Evolutionary conservation across 352 stramenopile genomes (phyloP).

Genomic region (Halophytophthora polymorphica): DNA sequence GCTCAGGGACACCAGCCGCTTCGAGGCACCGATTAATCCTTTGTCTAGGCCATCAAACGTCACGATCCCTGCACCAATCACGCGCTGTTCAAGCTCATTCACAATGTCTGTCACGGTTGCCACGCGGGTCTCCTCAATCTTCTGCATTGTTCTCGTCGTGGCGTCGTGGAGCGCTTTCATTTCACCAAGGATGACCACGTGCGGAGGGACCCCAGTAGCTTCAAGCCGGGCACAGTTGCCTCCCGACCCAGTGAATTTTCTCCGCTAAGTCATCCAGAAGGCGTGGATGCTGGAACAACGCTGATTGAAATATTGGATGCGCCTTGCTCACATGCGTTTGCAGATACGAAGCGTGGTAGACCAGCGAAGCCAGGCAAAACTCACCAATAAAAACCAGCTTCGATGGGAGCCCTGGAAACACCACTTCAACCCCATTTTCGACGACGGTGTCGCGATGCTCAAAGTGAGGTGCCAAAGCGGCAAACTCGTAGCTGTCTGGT

Average conservation of each 20-base stretch:
- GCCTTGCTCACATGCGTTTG: not conserved
- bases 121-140: slow-evolving; percentile 3
- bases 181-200: slow-evolving; percentile 10
- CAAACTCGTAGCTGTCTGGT: slow-evolving; percentile 12
- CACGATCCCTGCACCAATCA: slow-evolving; percentile 1
- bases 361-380: slow-evolving; percentile 6
- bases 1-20: slow-evolving; percentile 1
- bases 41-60: slow-evolving; percentile 5
- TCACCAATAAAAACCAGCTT: slow-evolving; percentile 5
- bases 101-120: slow-evolving; percentile 9
- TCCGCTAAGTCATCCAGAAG: not conserved
- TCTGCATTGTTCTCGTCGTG: slow-evolving; percentile 5
- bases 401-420: slow-evolving; percentile 8
- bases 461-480: slow-evolving; percentile 18
- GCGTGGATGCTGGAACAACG: slow-evolving; percentile 9
- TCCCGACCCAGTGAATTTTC: not conserved
- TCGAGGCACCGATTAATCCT: slow-evolving; percentile 2
- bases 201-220: slow-evolving; percentile 10
- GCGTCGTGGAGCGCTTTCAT: slow-evolving; percentile 8
- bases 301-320: slow-evolving; percentile 4
- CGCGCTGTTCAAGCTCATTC: slow-evolving; percentile 5
- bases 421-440: not conserved
- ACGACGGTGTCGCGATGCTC: not conserved
- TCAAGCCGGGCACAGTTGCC: slow-evolving; percentile 1
- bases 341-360: slow-evolving; percentile 8